Conservation (phyloP, 225 moss, liverwort and hornwort species). For the Asterella californica region DNA sequence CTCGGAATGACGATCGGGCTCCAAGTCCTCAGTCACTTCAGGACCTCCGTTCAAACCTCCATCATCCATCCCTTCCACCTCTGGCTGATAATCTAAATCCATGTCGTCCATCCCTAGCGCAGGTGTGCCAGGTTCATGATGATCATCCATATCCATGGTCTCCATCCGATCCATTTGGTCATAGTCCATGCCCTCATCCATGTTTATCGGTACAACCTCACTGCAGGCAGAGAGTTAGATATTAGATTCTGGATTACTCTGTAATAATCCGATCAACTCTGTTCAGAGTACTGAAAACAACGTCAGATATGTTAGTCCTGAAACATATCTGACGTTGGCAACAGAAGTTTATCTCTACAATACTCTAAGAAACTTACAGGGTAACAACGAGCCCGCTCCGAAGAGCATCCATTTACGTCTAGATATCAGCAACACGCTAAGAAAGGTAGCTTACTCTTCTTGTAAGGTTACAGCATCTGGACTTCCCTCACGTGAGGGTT, state of each 20-base stretch:
- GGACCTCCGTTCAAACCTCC: constrained; percentile 24
- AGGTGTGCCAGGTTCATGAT: constrained; percentile 45
- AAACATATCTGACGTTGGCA: not conserved
- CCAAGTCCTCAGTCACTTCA: constrained; percentile 50
- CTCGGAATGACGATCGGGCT: constrained; percentile 38
- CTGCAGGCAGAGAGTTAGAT: constrained; percentile 31
- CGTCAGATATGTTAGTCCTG: not conserved
- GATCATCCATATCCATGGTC: constrained; percentile 74
- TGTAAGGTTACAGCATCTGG: constrained; percentile 47
- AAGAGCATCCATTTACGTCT: not conserved
- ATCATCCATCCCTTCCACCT: constrained; percentile 47
- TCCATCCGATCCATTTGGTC: constrained; percentile 93
- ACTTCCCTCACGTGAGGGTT: constrained; percentile 25
- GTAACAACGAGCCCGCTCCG: not conserved
- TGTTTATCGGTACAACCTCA: constrained; percentile 49
- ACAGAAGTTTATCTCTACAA: not conserved
- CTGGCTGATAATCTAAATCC: constrained; percentile 48
- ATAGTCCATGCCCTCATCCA: constrained; percentile 71
- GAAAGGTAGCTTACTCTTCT: constrained; percentile 54
- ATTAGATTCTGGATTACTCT: not conserved
- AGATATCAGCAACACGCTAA: not conserved
- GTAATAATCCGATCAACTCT: not conserved
- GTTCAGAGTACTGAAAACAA: not conserved
- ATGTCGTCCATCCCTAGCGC: constrained; percentile 38
- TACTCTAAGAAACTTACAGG: not conserved